A percentile compares a stretch with the other conserved stretches of the same genome.
Evolutionary conservation across 1,284 basidiomycete species (phyloP).

Genomic region (Apiotrichum montevideense): DNA sequence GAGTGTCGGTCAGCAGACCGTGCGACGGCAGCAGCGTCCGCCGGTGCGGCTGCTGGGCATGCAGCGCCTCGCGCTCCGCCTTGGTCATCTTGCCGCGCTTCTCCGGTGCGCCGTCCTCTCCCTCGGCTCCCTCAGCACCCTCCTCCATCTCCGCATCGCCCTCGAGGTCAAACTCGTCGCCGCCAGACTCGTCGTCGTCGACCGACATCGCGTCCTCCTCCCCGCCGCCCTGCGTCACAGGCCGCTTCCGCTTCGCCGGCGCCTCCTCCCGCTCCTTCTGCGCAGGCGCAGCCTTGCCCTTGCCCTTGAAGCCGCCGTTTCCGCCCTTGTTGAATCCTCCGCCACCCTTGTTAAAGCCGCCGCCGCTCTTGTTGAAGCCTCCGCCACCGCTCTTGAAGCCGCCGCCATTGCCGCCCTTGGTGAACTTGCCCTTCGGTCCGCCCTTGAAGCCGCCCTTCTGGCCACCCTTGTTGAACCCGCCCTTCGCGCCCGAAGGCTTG

Average conservation of each 20-base stretch:
- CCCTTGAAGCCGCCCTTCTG: neutral
- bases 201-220: constrained; percentile 26
- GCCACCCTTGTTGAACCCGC: neutral
- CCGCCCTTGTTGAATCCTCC: constrained; percentile 2
- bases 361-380: neutral
- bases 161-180: constrained; percentile 17
- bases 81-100: constrained; percentile 32
- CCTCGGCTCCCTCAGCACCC: constrained; percentile 16
- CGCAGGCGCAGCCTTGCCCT: constrained; percentile 1
- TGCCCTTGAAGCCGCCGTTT: constrained; percentile 4
- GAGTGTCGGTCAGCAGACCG: constrained; percentile 64
- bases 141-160: constrained; percentile 18
- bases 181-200: constrained; percentile 22
- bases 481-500: constrained; percentile 1
- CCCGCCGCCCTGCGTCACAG: constrained; percentile 36
- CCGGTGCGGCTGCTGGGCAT: constrained; percentile 46
- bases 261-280: constrained; percentile 1
- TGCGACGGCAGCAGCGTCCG: constrained; percentile 72
- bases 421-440: neutral
- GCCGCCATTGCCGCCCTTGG: neutral
- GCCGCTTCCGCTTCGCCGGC: constrained; percentile 25
- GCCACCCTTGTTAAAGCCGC: neutral
- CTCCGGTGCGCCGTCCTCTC: constrained; percentile 16
- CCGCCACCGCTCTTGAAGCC: neutral
- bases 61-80: constrained; percentile 39